Evolutionary conservation across 2,329 filamentous ascomycete genomes (phyloP).

Genomic region (Escovopsis sp.): DNA sequence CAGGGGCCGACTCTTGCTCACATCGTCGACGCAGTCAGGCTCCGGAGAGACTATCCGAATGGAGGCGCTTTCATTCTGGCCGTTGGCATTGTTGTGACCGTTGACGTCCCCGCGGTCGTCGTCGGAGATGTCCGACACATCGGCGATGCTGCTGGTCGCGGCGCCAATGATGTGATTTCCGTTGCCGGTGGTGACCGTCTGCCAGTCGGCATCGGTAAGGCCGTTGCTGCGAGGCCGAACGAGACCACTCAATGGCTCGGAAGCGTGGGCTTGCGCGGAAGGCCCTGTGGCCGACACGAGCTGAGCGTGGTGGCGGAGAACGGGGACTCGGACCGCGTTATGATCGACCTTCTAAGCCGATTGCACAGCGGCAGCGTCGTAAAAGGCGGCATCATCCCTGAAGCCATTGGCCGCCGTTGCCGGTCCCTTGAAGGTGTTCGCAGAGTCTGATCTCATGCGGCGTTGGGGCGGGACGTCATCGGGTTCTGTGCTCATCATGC

Average conservation of each 20-base stretch:
- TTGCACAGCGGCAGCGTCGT: constrained; percentile 20
- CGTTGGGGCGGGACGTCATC: constrained; percentile 10
- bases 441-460: constrained; percentile 2
- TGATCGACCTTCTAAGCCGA: constrained; percentile 27
- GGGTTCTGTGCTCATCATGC: constrained; percentile 23
- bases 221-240: constrained; percentile 7
- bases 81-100: not conserved
- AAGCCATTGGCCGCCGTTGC: not conserved
- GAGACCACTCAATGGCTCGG: constrained; percentile 1
- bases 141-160: constrained; percentile 29
- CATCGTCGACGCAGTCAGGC: not conserved
- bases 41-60: not conserved
- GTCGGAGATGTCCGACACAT: constrained; percentile 23
- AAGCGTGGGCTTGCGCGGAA: not conserved
- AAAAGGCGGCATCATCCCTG: constrained; percentile 17
- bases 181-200: constrained; percentile 19
- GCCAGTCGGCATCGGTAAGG: constrained; percentile 20
- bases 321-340: constrained; percentile 22
- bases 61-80: not conserved
- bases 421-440: not conserved
- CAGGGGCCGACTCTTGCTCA: not conserved
- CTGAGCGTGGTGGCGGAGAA: constrained; percentile 9
- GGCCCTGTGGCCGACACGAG: not conserved
- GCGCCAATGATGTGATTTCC: constrained; percentile 13
- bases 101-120: constrained; percentile 1